These are phyloP conservation scores for Ceratocystiopsis sp. DNA, from an alignment of 2,329 filamentous ascomycete species.

Conservation along the genomic window DNA sequence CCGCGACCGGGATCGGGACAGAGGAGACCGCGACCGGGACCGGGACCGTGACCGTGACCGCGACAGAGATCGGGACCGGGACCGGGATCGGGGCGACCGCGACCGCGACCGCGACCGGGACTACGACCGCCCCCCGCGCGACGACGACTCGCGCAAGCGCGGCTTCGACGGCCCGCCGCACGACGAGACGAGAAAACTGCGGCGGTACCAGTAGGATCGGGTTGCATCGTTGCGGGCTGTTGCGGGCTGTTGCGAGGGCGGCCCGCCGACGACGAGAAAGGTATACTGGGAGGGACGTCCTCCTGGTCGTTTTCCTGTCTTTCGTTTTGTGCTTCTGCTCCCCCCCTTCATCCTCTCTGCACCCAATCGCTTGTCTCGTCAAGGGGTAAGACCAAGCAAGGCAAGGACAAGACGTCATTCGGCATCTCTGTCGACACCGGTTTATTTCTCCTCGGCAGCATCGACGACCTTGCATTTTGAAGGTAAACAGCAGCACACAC, in stretches of 20 bases:
- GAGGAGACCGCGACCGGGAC: constrained; percentile 15
- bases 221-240: no score
- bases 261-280: no score
- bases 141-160: constrained; percentile 46
- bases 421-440: no score
- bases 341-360: neutral
- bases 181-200: constrained; percentile 57
- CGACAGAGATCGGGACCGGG: constrained; percentile 11
- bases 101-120: constrained; percentile 19
- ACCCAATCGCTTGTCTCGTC: neutral
- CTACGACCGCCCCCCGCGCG: constrained; percentile 34
- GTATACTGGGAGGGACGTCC: no score
- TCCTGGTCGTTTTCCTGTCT: no score
- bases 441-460: no score
- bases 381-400: no score
- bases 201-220: constrained; percentile 39
- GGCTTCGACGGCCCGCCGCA: constrained; percentile 63
- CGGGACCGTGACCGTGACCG: constrained; percentile 9
- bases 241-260: no score
- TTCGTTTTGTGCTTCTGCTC: neutral
- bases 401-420: neutral
- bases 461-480: no score
- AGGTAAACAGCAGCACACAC: no score
- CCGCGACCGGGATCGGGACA: constrained; percentile 28
- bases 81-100: constrained; percentile 27